phyloP scores from a whole-genome alignment of 23 red algal genomes.

The Gracilaria domingensis region DNA sequence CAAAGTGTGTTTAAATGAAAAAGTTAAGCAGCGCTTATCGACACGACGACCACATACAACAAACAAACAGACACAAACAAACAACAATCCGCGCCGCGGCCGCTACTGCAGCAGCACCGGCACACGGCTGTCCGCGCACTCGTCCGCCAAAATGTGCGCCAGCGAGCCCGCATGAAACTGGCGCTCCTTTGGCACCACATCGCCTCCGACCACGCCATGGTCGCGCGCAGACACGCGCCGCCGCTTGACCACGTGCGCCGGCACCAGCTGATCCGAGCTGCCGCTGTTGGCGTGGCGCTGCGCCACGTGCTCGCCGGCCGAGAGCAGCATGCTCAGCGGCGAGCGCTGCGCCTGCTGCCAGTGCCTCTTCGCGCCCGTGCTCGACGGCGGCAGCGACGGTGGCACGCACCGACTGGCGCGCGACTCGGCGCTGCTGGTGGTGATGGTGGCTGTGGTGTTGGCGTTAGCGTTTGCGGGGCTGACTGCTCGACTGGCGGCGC shows the following conservation, averaged over 20 bases:
- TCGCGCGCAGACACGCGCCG: not conserved
- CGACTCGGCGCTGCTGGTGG: too few relatives aligned
- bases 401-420: too few relatives aligned
- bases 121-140: not conserved
- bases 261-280: constrained; percentile 14
- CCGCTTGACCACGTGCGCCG: not conserved
- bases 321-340: constrained; percentile 7
- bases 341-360: not conserved
- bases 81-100: not conserved
- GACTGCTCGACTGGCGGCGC: too few relatives aligned
- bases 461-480: too few relatives aligned
- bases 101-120: constrained; percentile 15
- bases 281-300: not conserved
- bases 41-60: not conserved
- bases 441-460: too few relatives aligned
- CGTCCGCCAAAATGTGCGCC: constrained; percentile 20
- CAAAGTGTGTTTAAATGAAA: too few relatives aligned
- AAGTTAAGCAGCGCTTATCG: too few relatives aligned
- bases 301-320: constrained; percentile 20
- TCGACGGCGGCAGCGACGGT: too few relatives aligned
- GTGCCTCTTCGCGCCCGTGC: not conserved
- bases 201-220: not conserved
- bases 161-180: not conserved
- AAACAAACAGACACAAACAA: not conserved
- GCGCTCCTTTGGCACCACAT: not conserved